phyloP scores from a whole-genome alignment of 2,329 filamentous ascomycete genomes.

The Pestalotiopsis sp. region DNA sequence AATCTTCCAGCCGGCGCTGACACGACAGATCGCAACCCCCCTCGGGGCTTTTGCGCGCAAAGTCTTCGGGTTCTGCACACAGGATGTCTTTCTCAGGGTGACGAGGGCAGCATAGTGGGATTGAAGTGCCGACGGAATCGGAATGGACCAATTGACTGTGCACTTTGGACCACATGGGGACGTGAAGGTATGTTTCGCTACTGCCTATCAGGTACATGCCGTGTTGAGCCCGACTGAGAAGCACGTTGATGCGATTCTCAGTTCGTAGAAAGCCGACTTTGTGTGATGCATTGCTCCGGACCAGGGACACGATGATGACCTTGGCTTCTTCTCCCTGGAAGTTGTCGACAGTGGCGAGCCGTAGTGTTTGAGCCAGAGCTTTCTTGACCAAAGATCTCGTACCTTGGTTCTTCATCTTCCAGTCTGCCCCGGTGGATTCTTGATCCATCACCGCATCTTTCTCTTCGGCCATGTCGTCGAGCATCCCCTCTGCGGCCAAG shows the following conservation, averaged over 20 bases:
- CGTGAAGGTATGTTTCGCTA: conserved; percentile 53
- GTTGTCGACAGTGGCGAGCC: conserved; percentile 71
- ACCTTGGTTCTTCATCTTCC: not conserved
- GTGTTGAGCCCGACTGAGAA: conserved; percentile 67
- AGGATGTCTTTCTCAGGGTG: not conserved
- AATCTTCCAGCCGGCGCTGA: not conserved
- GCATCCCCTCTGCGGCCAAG: conserved; percentile 36
- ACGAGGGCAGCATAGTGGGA: not conserved
- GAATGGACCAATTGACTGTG: conserved; percentile 11
- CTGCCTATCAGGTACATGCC: conserved; percentile 76
- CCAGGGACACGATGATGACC: conserved; percentile 69
- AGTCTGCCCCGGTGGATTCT: conserved; percentile 17
- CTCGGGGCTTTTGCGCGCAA: not conserved
- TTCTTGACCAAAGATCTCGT: conserved; percentile 32
- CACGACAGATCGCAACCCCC: not conserved
- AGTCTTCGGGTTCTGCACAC: not conserved
- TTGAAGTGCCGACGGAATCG: not conserved
- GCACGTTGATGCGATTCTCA: conserved; percentile 69
- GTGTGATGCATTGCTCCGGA: conserved; percentile 64
- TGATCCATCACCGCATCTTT: conserved; percentile 13
- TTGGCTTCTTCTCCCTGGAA: conserved; percentile 80
- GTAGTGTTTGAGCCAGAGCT: conserved; percentile 49
- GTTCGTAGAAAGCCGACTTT: conserved; percentile 69
- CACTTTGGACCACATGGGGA: conserved; percentile 68
- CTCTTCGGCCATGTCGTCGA: conserved; percentile 38